Percentiles rank a stretch among this genome's conserved stretches.
These are phyloP conservation scores for Penicillium sp. DNA, from an alignment of 2,329 filamentous ascomycete genomes.

Conservation along the genomic window DNA sequence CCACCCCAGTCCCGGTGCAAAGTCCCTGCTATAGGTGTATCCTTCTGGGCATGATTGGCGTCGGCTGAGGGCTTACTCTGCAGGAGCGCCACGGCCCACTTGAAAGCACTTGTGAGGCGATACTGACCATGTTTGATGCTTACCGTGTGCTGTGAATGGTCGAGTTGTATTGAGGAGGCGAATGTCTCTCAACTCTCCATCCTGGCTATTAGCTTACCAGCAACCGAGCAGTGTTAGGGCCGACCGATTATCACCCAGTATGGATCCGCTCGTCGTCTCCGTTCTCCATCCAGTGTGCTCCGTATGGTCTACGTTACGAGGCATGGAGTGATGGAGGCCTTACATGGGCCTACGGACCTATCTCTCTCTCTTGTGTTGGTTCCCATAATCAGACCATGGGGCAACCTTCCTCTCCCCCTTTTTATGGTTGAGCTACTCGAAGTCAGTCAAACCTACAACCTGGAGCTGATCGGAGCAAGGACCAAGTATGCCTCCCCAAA, in stretches of 20 bases:
- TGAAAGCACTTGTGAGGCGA: constrained; percentile 2
- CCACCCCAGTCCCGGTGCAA: background rate
- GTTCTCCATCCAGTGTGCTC: constrained; percentile 5
- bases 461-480: constrained; percentile 1
- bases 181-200: background rate
- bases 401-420: background rate
- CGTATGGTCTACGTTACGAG: background rate
- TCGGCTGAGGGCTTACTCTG: constrained; percentile 7
- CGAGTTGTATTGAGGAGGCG: background rate
- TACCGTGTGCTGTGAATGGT: constrained; percentile 1
- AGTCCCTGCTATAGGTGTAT: background rate
- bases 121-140: background rate
- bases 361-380: background rate
- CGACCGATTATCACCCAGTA: constrained; percentile 4
- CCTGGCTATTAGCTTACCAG: background rate
- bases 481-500: background rate
- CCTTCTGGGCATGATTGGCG: background rate
- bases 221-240: background rate
- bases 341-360: background rate
- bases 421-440: background rate
- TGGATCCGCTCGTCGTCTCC: background rate
- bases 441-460: background rate
- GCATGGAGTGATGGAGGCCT: background rate
- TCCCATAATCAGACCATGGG: background rate
- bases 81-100: constrained; percentile 20